Base-by-base conservation (phyloP, 306 rosid species). In the Vigna hirtella region DNA sequence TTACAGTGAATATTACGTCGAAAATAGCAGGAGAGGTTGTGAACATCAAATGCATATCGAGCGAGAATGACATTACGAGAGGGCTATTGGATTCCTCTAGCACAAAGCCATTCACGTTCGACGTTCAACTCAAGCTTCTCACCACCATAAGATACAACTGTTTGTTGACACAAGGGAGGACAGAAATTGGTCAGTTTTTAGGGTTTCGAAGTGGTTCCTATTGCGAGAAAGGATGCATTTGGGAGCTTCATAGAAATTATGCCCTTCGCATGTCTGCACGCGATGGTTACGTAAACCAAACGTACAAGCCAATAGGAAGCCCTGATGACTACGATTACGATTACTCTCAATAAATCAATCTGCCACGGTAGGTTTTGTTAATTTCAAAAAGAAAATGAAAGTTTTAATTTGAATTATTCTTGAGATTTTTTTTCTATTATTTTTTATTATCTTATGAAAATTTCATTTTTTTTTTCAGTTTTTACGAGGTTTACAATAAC, bases 131-230 rank as follows among this genome's bases (percentile, higher is more conserved):
- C 12, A 83, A 73, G 59, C 59, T 83, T 66, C 53, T 77, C 3
- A 83, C 76, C 2, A 83, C 83, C 6, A 78, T 83, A 65, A 66
- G 86, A 42, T 83, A 83, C 53, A 83, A 83, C 66, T 83, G 86
- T 5, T 56, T 83, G 30, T 1, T 83, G 22, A 77, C 61, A 11
- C 80, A 83, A 17, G 5, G 2, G 0, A 50, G 67, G 8, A 72
- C 5, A 26, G 86, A 83, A 66, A 83, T 83, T 72, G 86, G 86
- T 1, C 86, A 83, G 3, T 83, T 83, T 78, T 58, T 78, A 45
- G 86, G 86, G 7, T 83, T 83, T 78, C 40, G 72, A 10, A 83
- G 86, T 57, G 86, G 86, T 10, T 38, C 83, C 1, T 83, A 83
- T 40, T 83, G 86, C 3, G 83, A 66, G 6, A 83, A 66, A 9